Evolutionary conservation across 495 filamentous ascomycete species (phyloP).

Genomic region (Haplographium delicatum): DNA sequence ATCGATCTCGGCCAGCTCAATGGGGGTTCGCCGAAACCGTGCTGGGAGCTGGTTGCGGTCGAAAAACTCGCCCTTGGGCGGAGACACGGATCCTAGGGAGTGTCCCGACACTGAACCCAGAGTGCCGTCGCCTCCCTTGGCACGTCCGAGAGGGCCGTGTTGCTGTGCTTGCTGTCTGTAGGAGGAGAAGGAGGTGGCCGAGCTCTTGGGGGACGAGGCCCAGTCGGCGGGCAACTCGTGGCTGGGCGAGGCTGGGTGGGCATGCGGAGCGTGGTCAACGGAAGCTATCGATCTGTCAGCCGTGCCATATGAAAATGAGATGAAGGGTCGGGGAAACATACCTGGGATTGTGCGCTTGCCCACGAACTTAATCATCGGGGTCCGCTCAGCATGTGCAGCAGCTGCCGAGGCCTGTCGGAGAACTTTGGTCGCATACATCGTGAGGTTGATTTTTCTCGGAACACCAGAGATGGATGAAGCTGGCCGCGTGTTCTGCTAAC

Average conservation of each 20-base stretch:
- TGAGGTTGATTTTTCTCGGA: not conserved
- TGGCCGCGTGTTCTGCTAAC: not conserved
- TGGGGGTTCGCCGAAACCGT: constrained; percentile 70
- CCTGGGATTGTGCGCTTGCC: constrained; percentile 80
- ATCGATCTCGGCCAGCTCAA: constrained; percentile 82
- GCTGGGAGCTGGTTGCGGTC: constrained; percentile 82
- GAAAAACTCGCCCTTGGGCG: constrained; percentile 72
- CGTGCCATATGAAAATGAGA: constrained; percentile 5
- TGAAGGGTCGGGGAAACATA: constrained; percentile 39
- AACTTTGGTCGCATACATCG: constrained; percentile 58
- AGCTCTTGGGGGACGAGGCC: constrained; percentile 33
- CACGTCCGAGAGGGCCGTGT: constrained; percentile 74
- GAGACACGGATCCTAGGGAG: constrained; percentile 63
- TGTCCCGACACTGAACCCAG: constrained; percentile 63
- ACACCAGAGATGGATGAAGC: constrained; percentile 6
- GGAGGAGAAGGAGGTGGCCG: constrained; percentile 74
- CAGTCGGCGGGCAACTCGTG: constrained; percentile 34
- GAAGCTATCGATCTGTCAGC: constrained; percentile 44
- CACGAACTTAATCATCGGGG: constrained; percentile 84
- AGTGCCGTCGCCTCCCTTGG: constrained; percentile 45
- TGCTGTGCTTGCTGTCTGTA: constrained; percentile 93
- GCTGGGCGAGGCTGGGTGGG: constrained; percentile 43
- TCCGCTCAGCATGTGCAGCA: constrained; percentile 56
- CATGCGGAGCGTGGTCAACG: constrained; percentile 65
- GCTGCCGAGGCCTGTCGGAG: constrained; percentile 64